These are phyloP conservation scores for Physocladia obscura DNA, from an alignment of 192 early-diverging fungal genomes.

Conservation along the genomic window DNA sequence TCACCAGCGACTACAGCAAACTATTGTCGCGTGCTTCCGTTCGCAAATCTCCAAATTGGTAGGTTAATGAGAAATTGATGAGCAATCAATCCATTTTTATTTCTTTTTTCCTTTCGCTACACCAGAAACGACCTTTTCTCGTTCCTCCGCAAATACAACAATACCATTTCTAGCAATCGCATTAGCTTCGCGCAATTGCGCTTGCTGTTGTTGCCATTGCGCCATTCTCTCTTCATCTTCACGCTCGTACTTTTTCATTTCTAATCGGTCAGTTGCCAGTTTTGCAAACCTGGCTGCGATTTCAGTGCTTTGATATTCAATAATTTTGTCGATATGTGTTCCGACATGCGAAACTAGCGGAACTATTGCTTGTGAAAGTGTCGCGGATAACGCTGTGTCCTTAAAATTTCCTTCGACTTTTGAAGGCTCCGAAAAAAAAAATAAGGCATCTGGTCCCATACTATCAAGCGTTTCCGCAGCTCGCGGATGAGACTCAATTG, in stretches of 20 bases:
- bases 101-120: too few relatives aligned
- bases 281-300: neutral
- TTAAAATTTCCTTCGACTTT: neutral
- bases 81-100: too few relatives aligned
- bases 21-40: too few relatives aligned
- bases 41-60: too few relatives aligned
- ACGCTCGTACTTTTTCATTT: conserved; percentile 7
- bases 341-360: neutral
- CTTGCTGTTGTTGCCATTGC: too few relatives aligned
- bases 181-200: too few relatives aligned
- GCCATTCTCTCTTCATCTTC: too few relatives aligned
- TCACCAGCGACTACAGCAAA: too few relatives aligned
- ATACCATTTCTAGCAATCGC: too few relatives aligned
- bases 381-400: neutral
- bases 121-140: too few relatives aligned
- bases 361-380: neutral
- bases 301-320: conserved; percentile 8
- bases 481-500: neutral
- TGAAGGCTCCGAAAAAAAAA: neutral
- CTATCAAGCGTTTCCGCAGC: neutral
- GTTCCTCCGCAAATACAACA: too few relatives aligned
- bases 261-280: conserved; percentile 1
- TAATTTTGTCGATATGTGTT: neutral
- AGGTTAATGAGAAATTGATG: too few relatives aligned
- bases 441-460: neutral